Conservation (phyloP, 768 basidiomycete genomes). For the Hericium alpestre region DNA sequence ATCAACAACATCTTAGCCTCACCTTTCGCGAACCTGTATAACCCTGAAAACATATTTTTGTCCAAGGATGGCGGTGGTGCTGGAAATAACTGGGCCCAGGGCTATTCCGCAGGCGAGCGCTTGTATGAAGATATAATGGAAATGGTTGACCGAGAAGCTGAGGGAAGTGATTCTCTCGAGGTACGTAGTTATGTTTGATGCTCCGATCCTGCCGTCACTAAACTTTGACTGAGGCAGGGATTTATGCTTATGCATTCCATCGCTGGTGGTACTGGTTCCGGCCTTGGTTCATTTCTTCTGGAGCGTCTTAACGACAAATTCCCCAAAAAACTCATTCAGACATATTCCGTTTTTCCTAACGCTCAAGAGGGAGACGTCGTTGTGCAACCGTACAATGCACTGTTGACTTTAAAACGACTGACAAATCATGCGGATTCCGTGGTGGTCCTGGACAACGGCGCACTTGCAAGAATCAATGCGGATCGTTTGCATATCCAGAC, state of each 20-base stretch:
- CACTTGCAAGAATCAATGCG: conserved; percentile 83
- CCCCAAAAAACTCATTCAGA: conserved; percentile 98
- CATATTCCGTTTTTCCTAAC: conserved; percentile 97
- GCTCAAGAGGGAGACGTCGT: conserved; percentile 91
- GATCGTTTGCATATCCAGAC: conserved; percentile 85
- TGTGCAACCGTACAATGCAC: conserved; percentile 95
- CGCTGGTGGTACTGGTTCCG: conserved; percentile 96
- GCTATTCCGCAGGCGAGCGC: conserved; percentile 80
- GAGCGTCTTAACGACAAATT: conserved; percentile 96
- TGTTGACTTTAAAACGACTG: conserved; percentile 85
- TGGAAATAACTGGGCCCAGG: conserved; percentile 98
- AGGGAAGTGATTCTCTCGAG: conserved; percentile 95
- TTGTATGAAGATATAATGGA: conserved; percentile 97
- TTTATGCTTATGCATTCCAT: conserved; percentile 99
- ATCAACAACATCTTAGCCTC: conserved; percentile 91
- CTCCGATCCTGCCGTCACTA: background rate
- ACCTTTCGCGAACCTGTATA: conserved; percentile 84
- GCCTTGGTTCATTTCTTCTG: conserved; percentile 93
- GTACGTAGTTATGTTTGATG: conserved; percentile 29
- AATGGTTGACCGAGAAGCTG: conserved; percentile 97
- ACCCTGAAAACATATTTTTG: conserved; percentile 95
- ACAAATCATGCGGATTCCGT: conserved; percentile 96
- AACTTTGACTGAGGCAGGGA: conserved; percentile 45
- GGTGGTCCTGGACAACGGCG: conserved; percentile 94
- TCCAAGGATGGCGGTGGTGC: conserved; percentile 98